Evolutionary conservation across 345 rosid species (phyloP).

Genomic region (Aethionema arabicum): DNA sequence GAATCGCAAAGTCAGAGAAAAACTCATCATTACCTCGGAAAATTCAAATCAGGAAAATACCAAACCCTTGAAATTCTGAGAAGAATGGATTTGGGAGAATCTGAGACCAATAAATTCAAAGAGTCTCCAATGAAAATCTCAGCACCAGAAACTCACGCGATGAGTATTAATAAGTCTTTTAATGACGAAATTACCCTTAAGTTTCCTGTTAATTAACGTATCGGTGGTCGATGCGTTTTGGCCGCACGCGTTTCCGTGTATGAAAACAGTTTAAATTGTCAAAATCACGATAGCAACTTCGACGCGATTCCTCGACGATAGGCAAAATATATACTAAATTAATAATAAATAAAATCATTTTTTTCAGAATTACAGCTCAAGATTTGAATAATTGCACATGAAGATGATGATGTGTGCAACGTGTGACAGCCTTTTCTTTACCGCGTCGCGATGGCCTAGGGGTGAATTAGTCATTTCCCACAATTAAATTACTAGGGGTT

Average conservation of each 20-base stretch:
- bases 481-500: too few relatives aligned
- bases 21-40: neutral
- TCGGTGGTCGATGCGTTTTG: constrained; percentile 6
- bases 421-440: constrained; percentile 28
- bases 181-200: constrained; percentile 8
- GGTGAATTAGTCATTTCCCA: neutral
- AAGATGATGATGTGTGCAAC: constrained; percentile 28
- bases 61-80: neutral
- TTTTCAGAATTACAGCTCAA: constrained; percentile 15
- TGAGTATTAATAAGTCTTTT: neutral
- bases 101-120: constrained; percentile 7
- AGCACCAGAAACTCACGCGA: constrained; percentile 1
- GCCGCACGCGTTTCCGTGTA: constrained; percentile 9
- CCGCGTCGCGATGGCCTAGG: constrained; percentile 23
- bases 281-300: too few relatives aligned
- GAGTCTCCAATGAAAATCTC: neutral
- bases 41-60: neutral
- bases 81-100: neutral
- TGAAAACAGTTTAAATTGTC: neutral
- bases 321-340: too few relatives aligned
- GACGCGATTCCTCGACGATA: too few relatives aligned
- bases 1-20: neutral
- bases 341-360: neutral
- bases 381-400: constrained; percentile 29
- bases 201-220: neutral